Conservation (phyloP, 306 rosid species). For the Phaseolus lunatus region DNA sequence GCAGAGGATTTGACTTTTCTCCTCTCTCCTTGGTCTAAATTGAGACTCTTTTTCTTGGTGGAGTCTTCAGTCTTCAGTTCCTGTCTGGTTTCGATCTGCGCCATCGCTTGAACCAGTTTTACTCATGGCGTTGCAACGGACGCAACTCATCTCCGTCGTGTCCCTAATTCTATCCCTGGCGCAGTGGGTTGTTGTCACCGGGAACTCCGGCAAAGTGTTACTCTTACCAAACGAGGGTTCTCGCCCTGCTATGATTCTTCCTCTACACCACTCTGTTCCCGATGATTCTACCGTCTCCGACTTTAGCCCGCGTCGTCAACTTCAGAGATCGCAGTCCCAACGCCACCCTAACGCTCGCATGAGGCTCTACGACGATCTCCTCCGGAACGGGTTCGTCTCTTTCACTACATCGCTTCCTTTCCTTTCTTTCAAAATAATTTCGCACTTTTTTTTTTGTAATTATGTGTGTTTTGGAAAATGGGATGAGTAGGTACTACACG, state of each 20-base stretch:
- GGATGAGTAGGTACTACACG: constrained; percentile 72
- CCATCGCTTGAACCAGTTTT: neutral
- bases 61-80: constrained; percentile 5
- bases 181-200: constrained; percentile 32
- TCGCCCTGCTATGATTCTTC: constrained; percentile 73
- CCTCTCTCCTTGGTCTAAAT: neutral
- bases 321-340: constrained; percentile 59
- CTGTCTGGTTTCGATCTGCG: constrained; percentile 39
- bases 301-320: constrained; percentile 65
- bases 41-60: neutral
- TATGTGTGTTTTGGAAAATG: constrained; percentile 25
- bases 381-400: constrained; percentile 71
- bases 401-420: neutral
- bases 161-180: constrained; percentile 34
- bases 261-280: constrained; percentile 65
- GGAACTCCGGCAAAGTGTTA: constrained; percentile 48
- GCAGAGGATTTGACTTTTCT: constrained; percentile 8
- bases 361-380: constrained; percentile 94
- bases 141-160: constrained; percentile 37
- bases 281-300: constrained; percentile 49
- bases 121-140: constrained; percentile 49
- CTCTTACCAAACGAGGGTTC: constrained; percentile 41
- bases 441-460: neutral
- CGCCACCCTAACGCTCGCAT: constrained; percentile 75
- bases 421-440: neutral